These are phyloP conservation scores for Ceratonia siliqua DNA, from an alignment of 306 rosid genomes.

Conservation along the genomic window DNA sequence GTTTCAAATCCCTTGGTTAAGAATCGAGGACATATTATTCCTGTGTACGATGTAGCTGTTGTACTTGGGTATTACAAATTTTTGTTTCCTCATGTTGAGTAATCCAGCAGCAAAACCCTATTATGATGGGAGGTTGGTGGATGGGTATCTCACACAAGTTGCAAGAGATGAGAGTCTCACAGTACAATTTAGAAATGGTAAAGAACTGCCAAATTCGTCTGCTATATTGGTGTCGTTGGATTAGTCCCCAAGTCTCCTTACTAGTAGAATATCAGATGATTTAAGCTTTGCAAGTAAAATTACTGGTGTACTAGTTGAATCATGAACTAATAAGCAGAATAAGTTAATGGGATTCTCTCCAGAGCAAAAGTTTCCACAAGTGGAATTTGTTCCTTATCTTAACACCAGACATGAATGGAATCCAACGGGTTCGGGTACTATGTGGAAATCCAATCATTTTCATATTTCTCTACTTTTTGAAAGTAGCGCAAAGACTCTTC, in stretches of 20 bases:
- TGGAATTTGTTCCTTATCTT: conserved; percentile 68
- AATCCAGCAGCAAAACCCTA: no score
- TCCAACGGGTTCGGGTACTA: conserved; percentile 85
- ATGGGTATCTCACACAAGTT: no score
- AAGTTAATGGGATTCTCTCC: conserved; percentile 75
- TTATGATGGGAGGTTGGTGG: no score
- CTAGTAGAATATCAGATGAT: conserved; percentile 68
- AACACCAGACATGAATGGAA: conserved; percentile 75
- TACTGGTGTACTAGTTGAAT: conserved; percentile 69
- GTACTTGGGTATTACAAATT: no score
- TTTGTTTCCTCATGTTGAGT: no score
- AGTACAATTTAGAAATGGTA: conserved; percentile 51
- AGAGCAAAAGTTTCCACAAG: conserved; percentile 79
- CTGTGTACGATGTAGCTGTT: no score
- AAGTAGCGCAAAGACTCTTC: conserved; percentile 55
- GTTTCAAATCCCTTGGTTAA: conserved; percentile 53
- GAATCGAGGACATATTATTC: no score
- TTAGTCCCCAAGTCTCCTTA: conserved; percentile 64
- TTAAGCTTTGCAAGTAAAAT: conserved; percentile 55
- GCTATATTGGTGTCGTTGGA: conserved; percentile 72
- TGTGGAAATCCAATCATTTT: conserved; percentile 71
- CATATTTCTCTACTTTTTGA: conserved; percentile 77
- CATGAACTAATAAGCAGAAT: conserved; percentile 43
- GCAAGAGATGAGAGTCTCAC: no score
- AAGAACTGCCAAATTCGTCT: conserved; percentile 50